Evolutionary conservation across 352 stramenopile species (phyloP), one percentile per base, ranked within the genome.

Genomic region (Globisporangium megalacanthum): DNA sequence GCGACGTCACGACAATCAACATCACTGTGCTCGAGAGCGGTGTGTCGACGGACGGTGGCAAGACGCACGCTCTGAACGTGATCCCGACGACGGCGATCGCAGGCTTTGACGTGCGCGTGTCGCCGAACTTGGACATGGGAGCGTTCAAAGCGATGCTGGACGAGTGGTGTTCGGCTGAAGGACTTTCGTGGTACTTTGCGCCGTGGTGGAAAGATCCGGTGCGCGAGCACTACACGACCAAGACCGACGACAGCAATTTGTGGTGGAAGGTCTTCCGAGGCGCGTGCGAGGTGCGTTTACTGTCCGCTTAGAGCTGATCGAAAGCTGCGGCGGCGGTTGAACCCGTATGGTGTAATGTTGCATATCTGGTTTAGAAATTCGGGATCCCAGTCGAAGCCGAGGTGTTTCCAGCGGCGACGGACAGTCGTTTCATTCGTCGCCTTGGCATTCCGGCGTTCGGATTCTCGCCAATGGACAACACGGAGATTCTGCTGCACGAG

Each of bases 1-100:
- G 94, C 20, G 94, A 98, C 64, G 92, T 98, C 7, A 97, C 94
- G 2, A 97, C 86, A 20, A 58, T 98, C 50, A 98, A 98, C 68
- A 85, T 98, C 36, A 98, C 93, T 2, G 83, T 89, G 25, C 66
- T 98, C 1, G 66, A 96, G 69, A 88, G 83, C 13, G 93, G 93
- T 44, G 89, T 98, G 11, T 66, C 72, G 33, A 64, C 71, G 11
- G 79, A 91, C 29, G 89, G 83, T 15, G 79, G 94, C 56, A 61
- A 86, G 44, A 88, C 79, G 10, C 97, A 81, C 64, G 87, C 88
- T 11, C 84, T 97, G 58, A 98, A 98, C 64, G 90, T 96, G 46
- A 94, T 98, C 44, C 94, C 94, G n/a, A 93, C 84, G 0, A 62
- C 83, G 20, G 94, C 93, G 2, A 79, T 77, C 45, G 95, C 90